A percentile compares a stretch with the other conserved stretches of the same genome.
phyloP scores from a whole-genome alignment of 2,329 filamentous ascomycete species.

The Nigrospora oryzae region DNA sequence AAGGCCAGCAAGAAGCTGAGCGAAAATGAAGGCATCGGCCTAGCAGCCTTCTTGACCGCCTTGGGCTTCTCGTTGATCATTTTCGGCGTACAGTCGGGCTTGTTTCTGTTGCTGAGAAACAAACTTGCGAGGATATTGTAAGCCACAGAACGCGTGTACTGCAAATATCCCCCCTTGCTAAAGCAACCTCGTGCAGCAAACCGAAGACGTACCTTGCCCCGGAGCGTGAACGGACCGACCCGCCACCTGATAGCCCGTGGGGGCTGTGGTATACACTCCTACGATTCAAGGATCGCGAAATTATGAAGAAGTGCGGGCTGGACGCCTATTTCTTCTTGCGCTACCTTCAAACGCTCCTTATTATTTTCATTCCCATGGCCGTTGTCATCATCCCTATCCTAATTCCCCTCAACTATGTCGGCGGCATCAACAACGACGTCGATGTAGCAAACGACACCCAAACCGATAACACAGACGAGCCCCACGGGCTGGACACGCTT shows the following conservation, averaged over 20 bases:
- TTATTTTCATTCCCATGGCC: constrained; percentile 84
- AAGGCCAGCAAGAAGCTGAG: too few species aligned
- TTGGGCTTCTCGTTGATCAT: constrained; percentile 52
- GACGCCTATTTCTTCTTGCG: constrained; percentile 88
- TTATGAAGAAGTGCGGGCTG: constrained; percentile 91
- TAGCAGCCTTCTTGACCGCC: constrained; percentile 56
- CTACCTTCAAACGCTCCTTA: constrained; percentile 71
- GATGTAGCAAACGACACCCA: constrained; percentile 25
- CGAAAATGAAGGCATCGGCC: constrained; percentile 29
- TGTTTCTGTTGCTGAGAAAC: constrained; percentile 72
- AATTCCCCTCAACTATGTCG: constrained; percentile 73
- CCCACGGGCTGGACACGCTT: constrained; percentile 64
- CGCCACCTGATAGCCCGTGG: constrained; percentile 53
- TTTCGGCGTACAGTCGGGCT: constrained; percentile 54
- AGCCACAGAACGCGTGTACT: constrained; percentile 14
- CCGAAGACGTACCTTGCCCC: constrained; percentile 81
- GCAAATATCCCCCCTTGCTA: too few species aligned
- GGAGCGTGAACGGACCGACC: constrained; percentile 72
- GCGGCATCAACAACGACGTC: constrained; percentile 54
- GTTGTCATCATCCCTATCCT: constrained; percentile 74
- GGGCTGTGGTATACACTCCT: constrained; percentile 51
- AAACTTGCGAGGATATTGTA: constrained; percentile 79
- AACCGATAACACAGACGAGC: constrained; percentile 11
- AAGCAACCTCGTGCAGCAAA: constrained; percentile 41
- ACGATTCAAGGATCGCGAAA: constrained; percentile 63